These are phyloP conservation scores for Stenocarpella maydis DNA, from an alignment of 2,329 filamentous ascomycete genomes.

Conservation along the genomic window DNA sequence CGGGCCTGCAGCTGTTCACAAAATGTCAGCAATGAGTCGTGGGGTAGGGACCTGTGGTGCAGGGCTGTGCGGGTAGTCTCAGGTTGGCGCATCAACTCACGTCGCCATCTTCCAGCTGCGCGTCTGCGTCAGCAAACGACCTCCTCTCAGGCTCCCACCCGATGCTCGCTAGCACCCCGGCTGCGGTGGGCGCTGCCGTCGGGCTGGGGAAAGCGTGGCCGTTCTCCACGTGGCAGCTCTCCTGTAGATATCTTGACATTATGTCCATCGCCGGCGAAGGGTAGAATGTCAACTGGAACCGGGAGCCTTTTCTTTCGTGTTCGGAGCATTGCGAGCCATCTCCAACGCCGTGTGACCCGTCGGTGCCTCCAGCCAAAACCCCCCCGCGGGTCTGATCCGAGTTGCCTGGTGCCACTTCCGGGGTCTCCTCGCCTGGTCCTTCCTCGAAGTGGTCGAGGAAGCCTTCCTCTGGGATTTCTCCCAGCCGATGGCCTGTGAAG, in stretches of 20 bases:
- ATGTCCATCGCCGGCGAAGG: conserved; percentile 32
- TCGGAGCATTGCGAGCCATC: neutral
- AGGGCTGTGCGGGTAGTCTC: too few relatives aligned
- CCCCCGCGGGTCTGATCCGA: conserved; percentile 62
- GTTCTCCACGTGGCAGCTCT: conserved; percentile 24
- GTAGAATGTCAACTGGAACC: conserved; percentile 32
- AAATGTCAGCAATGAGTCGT: neutral
- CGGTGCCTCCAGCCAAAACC: conserved; percentile 61
- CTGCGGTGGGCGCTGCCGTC: conserved; percentile 6
- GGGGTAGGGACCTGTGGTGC: neutral
- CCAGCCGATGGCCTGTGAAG: conserved; percentile 8
- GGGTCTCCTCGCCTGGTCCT: neutral
- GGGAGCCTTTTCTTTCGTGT: conserved; percentile 12
- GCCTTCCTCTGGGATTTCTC: conserved; percentile 20
- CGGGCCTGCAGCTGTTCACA: conserved; percentile 20
- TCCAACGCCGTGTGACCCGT: conserved; percentile 61
- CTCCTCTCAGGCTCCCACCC: conserved; percentile 30
- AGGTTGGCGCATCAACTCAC: neutral
- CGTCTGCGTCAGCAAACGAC: neutral
- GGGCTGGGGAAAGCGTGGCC: conserved; percentile 13
- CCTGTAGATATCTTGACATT: conserved; percentile 17
- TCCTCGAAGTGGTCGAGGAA: conserved; percentile 29
- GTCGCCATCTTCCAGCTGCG: conserved; percentile 28
- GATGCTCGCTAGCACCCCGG: conserved; percentile 16
- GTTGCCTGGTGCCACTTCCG: conserved; percentile 49